These are phyloP conservation scores for Lasiodiplodia sp. DNA, from an alignment of 2,329 filamentous ascomycete genomes.

Conservation along the genomic window DNA sequence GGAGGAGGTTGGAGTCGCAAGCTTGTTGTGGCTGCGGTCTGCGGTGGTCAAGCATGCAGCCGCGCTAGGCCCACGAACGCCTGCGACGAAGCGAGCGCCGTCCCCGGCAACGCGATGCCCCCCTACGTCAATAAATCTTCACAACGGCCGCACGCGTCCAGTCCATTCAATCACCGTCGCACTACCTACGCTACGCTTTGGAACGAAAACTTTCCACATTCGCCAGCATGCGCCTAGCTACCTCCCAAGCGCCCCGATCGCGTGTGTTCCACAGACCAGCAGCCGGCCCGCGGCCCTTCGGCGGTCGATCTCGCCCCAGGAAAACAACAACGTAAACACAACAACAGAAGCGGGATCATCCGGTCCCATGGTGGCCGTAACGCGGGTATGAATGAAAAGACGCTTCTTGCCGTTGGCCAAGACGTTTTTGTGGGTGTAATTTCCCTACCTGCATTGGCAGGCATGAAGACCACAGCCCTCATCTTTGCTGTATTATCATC, in stretches of 20 bases:
- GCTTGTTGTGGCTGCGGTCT: conserved; percentile 25
- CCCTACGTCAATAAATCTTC: conserved; percentile 20
- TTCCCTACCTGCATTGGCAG: conserved; percentile 22
- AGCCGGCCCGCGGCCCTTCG: conserved; percentile 16
- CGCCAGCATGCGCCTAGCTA: neutral
- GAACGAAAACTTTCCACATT: neutral
- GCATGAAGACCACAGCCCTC: neutral
- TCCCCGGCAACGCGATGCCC: conserved; percentile 11
- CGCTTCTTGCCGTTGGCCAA: neutral
- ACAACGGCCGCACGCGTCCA: conserved; percentile 8
- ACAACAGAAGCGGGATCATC: neutral
- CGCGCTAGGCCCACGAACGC: conserved; percentile 26
- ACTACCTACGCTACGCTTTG: neutral
- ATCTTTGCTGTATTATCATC: neutral
- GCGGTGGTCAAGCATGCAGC: conserved; percentile 18
- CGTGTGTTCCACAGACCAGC: conserved; percentile 15
- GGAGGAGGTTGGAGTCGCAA: conserved; percentile 9
- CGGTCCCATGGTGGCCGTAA: neutral
- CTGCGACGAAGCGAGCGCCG: conserved; percentile 21
- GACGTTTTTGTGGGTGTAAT: conserved; percentile 1
- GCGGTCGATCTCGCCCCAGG: conserved; percentile 17
- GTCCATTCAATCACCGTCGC: neutral
- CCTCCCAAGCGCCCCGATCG: neutral
- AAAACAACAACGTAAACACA: conserved; percentile 17
- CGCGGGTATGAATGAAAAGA: neutral